These are phyloP conservation scores for Carallia pectinifolia DNA, from an alignment of 345 rosid genomes.

Conservation along the genomic window DNA sequence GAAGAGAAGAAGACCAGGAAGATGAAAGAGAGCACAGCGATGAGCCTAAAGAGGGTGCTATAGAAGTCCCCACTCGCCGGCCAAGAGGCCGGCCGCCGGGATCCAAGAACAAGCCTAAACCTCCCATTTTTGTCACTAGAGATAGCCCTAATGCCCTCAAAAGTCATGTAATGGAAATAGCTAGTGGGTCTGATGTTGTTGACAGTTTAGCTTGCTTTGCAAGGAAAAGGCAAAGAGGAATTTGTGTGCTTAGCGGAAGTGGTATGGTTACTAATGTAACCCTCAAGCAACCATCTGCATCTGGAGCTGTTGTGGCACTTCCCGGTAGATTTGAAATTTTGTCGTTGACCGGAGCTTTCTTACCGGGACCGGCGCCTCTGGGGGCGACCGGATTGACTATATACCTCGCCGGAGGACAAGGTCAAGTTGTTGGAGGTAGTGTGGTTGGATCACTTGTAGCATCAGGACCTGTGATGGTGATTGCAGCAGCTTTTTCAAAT, in stretches of 20 bases:
- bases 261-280: slow-evolving; percentile 67
- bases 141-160: slow-evolving; percentile 68
- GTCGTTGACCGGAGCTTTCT: slow-evolving; percentile 25
- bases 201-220: slow-evolving; percentile 60
- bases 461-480: slow-evolving; percentile 30
- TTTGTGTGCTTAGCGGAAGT: slow-evolving; percentile 57
- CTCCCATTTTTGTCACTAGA: slow-evolving; percentile 69
- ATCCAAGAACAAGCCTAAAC: slow-evolving; percentile 50
- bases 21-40: slow-evolving; percentile 52
- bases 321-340: slow-evolving; percentile 29
- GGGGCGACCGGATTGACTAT: slow-evolving; percentile 29
- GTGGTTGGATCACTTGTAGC: slow-evolving; percentile 28
- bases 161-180: slow-evolving; percentile 66
- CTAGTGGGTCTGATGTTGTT: slow-evolving; percentile 55
- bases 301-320: slow-evolving; percentile 28
- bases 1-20: slow-evolving; percentile 35
- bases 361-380: slow-evolving; percentile 24
- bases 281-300: slow-evolving; percentile 50
- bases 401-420: slow-evolving; percentile 33
- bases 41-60: slow-evolving; percentile 64
- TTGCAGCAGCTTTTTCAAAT: slow-evolving; percentile 28
- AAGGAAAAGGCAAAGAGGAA: slow-evolving; percentile 54
- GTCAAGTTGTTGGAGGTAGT: slow-evolving; percentile 30
- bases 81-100: slow-evolving; percentile 55
- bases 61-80: slow-evolving; percentile 55